Conservation (phyloP, 2,329 filamentous ascomycete species). For the Alternaria gansuensis region DNA sequence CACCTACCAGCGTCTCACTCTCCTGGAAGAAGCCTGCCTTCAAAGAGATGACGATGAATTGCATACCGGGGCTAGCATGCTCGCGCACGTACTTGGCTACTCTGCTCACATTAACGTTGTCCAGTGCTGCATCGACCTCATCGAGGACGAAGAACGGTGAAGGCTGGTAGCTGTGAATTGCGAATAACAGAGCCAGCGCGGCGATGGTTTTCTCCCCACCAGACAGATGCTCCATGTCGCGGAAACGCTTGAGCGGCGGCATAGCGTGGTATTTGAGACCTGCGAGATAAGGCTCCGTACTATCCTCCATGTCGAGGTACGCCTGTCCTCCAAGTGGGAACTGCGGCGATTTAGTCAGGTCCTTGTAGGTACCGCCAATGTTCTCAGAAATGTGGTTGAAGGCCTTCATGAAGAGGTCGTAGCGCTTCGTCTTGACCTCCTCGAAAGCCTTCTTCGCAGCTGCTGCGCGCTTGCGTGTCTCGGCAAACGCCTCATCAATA, state of each 20-base stretch:
- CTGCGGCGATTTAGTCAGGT: conserved; percentile 87
- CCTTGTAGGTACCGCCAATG: conserved; percentile 92
- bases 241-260: conserved; percentile 96
- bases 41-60: conserved; percentile 97
- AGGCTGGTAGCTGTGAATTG: conserved; percentile 95
- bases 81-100: conserved; percentile 96
- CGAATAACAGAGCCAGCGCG: conserved; percentile 92
- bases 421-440: conserved; percentile 80
- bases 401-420: conserved; percentile 92
- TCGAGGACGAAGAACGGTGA: conserved; percentile 97
- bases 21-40: conserved; percentile 97
- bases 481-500: conserved; percentile 89
- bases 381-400: conserved; percentile 95
- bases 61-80: conserved; percentile 95
- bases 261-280: conserved; percentile 99
- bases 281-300: conserved; percentile 93
- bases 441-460: conserved; percentile 85
- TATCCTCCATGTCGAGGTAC: conserved; percentile 94
- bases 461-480: conserved; percentile 77
- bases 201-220: conserved; percentile 99
- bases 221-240: conserved; percentile 98
- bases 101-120: conserved; percentile 95
- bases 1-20: conserved; percentile 92
- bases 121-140: conserved; percentile 96
- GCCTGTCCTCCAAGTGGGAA: conserved; percentile 90